Conservation (phyloP, 129 eudicot species). For the Apium graveolens region DNA sequence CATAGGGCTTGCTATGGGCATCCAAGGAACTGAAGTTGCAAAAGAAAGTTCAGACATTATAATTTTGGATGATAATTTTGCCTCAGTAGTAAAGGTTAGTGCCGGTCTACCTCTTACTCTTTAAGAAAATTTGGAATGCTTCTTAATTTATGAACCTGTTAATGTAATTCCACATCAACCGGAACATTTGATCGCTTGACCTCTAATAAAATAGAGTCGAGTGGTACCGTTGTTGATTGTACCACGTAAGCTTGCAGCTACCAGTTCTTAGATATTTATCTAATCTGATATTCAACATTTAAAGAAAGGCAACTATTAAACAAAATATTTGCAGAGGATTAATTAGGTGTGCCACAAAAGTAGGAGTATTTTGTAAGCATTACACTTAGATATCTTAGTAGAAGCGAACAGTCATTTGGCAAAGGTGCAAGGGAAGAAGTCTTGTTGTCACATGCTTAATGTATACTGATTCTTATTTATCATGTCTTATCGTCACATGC, state of each 20-base stretch:
- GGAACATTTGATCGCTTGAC: neutral
- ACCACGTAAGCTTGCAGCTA: neutral
- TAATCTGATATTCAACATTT: neutral
- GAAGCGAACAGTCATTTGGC: neutral
- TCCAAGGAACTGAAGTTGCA: conserved; percentile 98
- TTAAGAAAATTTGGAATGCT: neutral
- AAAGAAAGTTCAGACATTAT: conserved; percentile 96
- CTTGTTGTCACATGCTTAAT: neutral
- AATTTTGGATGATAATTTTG: conserved; percentile 83
- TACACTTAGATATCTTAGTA: neutral
- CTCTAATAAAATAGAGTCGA: neutral
- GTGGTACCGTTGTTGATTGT: neutral
- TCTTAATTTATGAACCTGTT: neutral
- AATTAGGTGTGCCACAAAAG: neutral
- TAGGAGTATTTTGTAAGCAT: neutral
- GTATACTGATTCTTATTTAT: neutral
- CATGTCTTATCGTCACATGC: conserved; percentile 3
- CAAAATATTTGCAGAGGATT: neutral
- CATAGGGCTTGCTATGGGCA: conserved; percentile 96
- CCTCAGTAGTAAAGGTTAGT: conserved; percentile 95
- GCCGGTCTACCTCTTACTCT: conserved; percentile 6
- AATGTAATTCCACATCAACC: neutral
- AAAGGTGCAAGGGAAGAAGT: neutral
- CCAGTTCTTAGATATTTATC: neutral
- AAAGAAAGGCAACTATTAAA: neutral